These are phyloP conservation scores for Chalciporus piperatus DNA, from an alignment of 768 basidiomycete species.

Conservation along the genomic window DNA sequence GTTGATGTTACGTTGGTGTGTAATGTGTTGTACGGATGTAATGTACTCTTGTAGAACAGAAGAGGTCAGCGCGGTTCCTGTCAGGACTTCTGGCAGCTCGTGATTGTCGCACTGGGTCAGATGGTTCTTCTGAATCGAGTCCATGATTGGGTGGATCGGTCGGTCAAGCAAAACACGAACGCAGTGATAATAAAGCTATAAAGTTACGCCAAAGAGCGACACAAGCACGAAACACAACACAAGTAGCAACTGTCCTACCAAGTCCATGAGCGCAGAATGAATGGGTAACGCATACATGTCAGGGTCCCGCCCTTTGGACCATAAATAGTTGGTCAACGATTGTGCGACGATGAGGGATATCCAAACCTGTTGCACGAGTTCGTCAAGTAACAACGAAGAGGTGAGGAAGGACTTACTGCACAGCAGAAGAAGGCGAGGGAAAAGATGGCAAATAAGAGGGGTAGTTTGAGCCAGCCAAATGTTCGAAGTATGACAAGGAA, in stretches of 20 bases:
- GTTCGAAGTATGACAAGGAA: conserved; percentile 65
- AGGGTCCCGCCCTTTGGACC: conserved; percentile 77
- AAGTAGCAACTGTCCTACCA: conserved; percentile 77
- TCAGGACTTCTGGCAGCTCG: too few relatives aligned
- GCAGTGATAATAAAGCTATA: conserved; percentile 5
- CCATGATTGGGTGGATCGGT: neutral
- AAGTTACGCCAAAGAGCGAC: conserved; percentile 36
- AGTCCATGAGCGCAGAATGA: conserved; percentile 85
- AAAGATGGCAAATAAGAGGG: conserved; percentile 63
- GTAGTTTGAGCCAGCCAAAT: conserved; percentile 78
- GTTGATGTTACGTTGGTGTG: neutral
- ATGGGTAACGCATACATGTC: conserved; percentile 94
- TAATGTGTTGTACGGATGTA: neutral
- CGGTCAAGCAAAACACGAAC: neutral
- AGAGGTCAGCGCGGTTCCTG: neutral
- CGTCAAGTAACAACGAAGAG: neutral
- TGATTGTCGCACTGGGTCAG: too few relatives aligned
- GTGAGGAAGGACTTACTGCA: conserved; percentile 52
- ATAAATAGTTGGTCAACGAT: conserved; percentile 69
- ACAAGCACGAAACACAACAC: conserved; percentile 74
- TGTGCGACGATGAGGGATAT: conserved; percentile 69
- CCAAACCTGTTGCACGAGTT: conserved; percentile 47
- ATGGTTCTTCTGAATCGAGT: too few relatives aligned
- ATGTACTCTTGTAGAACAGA: conserved; percentile 1
- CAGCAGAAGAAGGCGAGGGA: conserved; percentile 71